Evolutionary conservation across 2,329 filamentous ascomycete species (phyloP).

Genomic region (Aureobasidium sp.): DNA sequence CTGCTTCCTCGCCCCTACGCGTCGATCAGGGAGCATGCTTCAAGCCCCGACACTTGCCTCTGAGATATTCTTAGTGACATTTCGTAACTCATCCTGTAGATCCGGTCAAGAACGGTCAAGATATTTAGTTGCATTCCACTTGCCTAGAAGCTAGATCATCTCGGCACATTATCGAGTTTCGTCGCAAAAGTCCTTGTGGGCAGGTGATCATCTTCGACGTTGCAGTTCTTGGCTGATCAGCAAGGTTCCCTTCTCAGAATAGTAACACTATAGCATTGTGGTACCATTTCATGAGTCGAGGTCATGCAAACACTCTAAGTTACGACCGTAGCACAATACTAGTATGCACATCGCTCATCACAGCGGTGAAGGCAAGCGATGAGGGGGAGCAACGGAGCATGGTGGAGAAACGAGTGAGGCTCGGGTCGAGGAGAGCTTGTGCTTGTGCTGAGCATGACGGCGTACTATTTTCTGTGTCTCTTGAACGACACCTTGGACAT

Average conservation of each 20-base stretch:
- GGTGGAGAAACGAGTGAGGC: not conserved
- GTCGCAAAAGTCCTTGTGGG: too few relatives aligned
- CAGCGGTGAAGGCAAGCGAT: not conserved
- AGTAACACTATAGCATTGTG: conserved; percentile 4
- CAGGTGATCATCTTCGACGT: not conserved
- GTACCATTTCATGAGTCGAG: conserved; percentile 1
- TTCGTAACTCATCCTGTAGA: not conserved
- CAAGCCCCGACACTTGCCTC: not conserved
- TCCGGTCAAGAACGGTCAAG: conserved; percentile 12
- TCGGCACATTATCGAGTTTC: not conserved
- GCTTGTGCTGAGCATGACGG: not conserved
- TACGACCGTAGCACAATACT: not conserved
- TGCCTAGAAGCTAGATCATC: not conserved
- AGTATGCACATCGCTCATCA: not conserved
- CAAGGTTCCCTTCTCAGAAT: not conserved
- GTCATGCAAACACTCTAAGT: not conserved
- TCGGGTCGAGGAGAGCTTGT: not conserved
- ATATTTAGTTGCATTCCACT: not conserved
- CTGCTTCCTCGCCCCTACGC: not conserved
- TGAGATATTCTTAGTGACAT: not conserved
- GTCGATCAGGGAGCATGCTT: not conserved
- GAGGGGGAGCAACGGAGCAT: not conserved
- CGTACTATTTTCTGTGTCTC: not conserved
- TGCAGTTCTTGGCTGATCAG: conserved; percentile 8
- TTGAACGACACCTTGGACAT: not conserved